Conservation (phyloP, 257 asterid species). For the Solanum lycopersicoides region DNA sequence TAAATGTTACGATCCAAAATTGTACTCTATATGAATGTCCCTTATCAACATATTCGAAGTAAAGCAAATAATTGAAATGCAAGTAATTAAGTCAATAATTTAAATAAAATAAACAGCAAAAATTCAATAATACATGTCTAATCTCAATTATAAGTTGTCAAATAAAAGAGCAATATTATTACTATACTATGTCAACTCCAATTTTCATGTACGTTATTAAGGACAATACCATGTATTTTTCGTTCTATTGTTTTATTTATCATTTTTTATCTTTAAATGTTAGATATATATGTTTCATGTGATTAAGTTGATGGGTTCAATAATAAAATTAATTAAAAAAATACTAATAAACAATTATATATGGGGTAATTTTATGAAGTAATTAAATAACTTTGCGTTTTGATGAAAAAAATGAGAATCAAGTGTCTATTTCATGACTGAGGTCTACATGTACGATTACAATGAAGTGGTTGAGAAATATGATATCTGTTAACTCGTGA, state of each 20-base stretch:
- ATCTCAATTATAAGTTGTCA: background rate
- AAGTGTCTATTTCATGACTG: too few relatives aligned
- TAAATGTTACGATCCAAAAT: background rate
- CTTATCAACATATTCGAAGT: background rate
- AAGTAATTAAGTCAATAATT: background rate
- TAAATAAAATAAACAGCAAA: too few relatives aligned
- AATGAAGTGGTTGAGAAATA: too few relatives aligned
- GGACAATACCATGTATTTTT: background rate
- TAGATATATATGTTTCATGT: background rate
- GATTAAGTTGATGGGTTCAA: too few relatives aligned
- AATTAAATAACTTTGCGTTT: too few relatives aligned
- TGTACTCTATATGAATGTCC: background rate
- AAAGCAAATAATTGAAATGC: background rate
- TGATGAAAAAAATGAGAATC: background rate
- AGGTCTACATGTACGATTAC: too few relatives aligned
- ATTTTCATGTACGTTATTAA: too few relatives aligned
- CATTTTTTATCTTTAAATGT: background rate
- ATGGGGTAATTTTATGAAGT: too few relatives aligned
- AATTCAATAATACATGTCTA: background rate
- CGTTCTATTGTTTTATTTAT: background rate
- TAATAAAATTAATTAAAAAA: too few relatives aligned
- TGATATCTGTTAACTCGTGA: too few relatives aligned
- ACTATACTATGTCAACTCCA: too few relatives aligned
- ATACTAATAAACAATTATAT: too few relatives aligned
- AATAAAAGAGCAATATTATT: background rate